Evolutionary conservation across 106 monocot species (phyloP), one percentile per base, ranked within the genome.

Genomic region (Dendrobium nobile): DNA sequence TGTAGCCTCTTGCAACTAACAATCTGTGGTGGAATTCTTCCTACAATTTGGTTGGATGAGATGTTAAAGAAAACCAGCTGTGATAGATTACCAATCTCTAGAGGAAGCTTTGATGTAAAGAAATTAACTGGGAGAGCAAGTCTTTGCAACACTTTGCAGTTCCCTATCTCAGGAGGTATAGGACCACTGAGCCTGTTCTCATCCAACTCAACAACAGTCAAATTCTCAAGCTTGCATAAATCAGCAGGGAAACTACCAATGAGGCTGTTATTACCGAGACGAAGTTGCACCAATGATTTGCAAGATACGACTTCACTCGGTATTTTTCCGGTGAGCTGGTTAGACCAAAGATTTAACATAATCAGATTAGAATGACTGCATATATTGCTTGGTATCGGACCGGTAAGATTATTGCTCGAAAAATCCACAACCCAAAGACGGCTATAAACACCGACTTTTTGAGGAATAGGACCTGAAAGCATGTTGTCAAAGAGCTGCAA

Each of bases 341-440:
- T 98, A 0, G 92, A 91, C 82, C 89, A 82, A 9, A 98, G 81
- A 77, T 91, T 94, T 84, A 98, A 80, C 77, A 92, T 79, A 68
- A 91, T 89, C 54, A 98, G 88, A 78, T 92, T 92, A 20, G 90
- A 91, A 67, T 87, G 87, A 20, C 84, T 82, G 83, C 97, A 98
- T 65, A 98, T 84, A 75, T 89, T 78, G 13, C 41, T 79, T 13
- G 97, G 97, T 59, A 98, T 91, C 47, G 77, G 83, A 27, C 97
- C 97, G 0, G 86, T 89, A 45, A 98, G 85, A 41, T 90, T 88
- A 68, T 98, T 98, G 42, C 92, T 82, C 1, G 97, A 98, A 65
- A 98, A 89, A 78, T 95, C 94, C 67, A 98, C 88, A 15, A 94
- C 94, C 92, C 94, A 98, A 48, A 98, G 92, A 20, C 72, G 88